These are phyloP conservation scores for Microstegium vimineum DNA, from an alignment of 176 grass and related monocot species.

Conservation along the genomic window DNA sequence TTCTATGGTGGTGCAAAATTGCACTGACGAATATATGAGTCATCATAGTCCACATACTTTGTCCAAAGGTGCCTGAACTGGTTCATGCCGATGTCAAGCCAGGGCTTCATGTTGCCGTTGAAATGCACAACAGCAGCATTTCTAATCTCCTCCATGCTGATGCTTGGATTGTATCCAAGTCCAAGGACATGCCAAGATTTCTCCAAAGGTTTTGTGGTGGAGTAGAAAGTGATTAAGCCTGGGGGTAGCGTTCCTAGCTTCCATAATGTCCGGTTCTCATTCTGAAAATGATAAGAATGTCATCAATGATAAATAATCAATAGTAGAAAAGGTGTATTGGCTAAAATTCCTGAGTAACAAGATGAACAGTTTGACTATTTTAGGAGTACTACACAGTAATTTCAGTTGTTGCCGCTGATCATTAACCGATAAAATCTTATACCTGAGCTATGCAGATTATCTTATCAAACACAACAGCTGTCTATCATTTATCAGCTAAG, in stretches of 20 bases:
- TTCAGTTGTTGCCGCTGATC: not conserved
- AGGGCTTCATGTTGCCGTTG: conserved; percentile 99
- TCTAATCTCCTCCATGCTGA: conserved; percentile 97
- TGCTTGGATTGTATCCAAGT: conserved; percentile 94
- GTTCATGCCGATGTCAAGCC: conserved; percentile 98
- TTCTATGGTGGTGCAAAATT: conserved; percentile 74
- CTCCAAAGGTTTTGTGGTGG: conserved; percentile 86
- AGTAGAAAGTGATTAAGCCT: conserved; percentile 97
- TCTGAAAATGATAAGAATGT: conserved; percentile 48
- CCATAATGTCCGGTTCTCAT: conserved; percentile 90
- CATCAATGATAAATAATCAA: not conserved
- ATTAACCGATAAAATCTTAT: not conserved
- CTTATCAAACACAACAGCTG: not conserved
- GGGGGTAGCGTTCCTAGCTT: conserved; percentile 90
- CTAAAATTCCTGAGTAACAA: not conserved
- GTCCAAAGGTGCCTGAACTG: conserved; percentile 85
- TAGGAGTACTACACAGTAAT: not conserved
- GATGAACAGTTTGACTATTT: not conserved
- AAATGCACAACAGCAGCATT: conserved; percentile 97
- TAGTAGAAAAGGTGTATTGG: not conserved
- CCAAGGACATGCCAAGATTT: conserved; percentile 99
- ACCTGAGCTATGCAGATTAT: not conserved
- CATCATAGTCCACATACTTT: conserved; percentile 87
- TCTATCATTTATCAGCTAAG: conserved; percentile 2
- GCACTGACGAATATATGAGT: conserved; percentile 67